Base-by-base conservation (phyloP, 2,329 filamentous ascomycete species). In the Metarhizium humberi region DNA sequence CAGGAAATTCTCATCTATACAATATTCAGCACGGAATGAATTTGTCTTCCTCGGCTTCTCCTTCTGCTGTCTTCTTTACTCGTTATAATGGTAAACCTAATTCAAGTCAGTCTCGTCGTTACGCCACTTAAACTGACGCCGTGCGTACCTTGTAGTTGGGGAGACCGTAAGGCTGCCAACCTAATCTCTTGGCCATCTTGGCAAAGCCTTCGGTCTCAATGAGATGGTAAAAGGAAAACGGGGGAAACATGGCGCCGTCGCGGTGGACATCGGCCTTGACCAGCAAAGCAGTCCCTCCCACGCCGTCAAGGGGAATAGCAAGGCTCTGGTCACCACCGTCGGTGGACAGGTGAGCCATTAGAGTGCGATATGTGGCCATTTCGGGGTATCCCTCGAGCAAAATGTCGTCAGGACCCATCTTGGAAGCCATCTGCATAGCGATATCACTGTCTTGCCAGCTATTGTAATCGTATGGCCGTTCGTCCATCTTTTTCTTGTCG, bases 141-240 rank as follows among this genome's bases (percentile, higher is more conserved):
- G 8, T 40, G 73, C 82, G 69, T 74, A 96, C 94, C 79, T 92
- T 92, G 75, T 99, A 99, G 74, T 97, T 96, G 46, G 94, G 94
- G 66, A 97, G 75, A n/a, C 94, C 94, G 62, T 80, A 90, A 56
- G 88, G 82, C 58, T 86, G 79, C 85, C 91, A 96, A 51, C 91
- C 91, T 66, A 99, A 71, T 61, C 94, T 79, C 69, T 83, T 87
- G 13, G 92, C 92, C 94, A 99, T 99, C 74, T 92, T 96, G 18
- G 94, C 92, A 66, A 99, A 99, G 0, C 94, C 94, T 67, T 99
- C 94, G 0, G 94, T 97, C 77, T 99, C 94, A 58, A 99, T 95
- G 58, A 99, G 78, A 71, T 99, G 88, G 69, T 96, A 97, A 68
- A 99, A 99, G 3, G 92, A 74, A 68, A 99, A 99, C 0, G 94